phyloP scores from a whole-genome alignment of 106 monocot species.

The Phalaenopsis equestris region DNA sequence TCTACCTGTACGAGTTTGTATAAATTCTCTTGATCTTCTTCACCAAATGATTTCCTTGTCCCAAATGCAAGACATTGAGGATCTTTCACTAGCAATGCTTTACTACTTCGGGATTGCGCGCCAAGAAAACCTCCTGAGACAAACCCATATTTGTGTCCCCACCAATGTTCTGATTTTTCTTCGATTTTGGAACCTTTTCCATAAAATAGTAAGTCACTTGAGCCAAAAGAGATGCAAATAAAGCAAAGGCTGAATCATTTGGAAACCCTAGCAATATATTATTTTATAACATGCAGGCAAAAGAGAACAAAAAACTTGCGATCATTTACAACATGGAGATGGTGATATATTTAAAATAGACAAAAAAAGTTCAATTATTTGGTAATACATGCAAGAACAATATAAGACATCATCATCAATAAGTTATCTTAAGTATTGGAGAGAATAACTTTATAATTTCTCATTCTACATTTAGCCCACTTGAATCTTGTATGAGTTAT shows the following conservation, averaged over 20 bases:
- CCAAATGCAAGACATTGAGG: constrained; percentile 16
- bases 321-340: not conserved
- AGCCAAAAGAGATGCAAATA: constrained; percentile 1
- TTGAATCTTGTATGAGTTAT: not conserved
- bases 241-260: not conserved
- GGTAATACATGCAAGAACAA: not conserved
- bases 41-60: constrained; percentile 44
- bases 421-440: not conserved
- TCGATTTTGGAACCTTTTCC: constrained; percentile 19
- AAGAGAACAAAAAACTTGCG: not conserved
- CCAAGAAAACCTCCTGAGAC: constrained; percentile 88
- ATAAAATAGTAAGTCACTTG: constrained; percentile 1
- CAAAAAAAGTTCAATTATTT: not conserved
- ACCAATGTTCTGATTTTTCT: constrained; percentile 42
- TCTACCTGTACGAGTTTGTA: constrained; percentile 95
- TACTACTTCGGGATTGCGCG: constrained; percentile 22
- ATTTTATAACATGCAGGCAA: not conserved
- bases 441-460: not conserved
- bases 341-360: not conserved
- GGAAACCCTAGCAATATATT: not conserved
- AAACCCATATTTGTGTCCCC: constrained; percentile 91
- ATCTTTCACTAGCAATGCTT: constrained; percentile 22
- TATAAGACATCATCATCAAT: not conserved
- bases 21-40: constrained; percentile 98
- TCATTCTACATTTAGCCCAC: not conserved